A percentile compares a stretch with the other conserved stretches of the same genome.
These are phyloP conservation scores for Rhodocollybia butyracea DNA, from an alignment of 768 basidiomycete species.

Conservation along the genomic window DNA sequence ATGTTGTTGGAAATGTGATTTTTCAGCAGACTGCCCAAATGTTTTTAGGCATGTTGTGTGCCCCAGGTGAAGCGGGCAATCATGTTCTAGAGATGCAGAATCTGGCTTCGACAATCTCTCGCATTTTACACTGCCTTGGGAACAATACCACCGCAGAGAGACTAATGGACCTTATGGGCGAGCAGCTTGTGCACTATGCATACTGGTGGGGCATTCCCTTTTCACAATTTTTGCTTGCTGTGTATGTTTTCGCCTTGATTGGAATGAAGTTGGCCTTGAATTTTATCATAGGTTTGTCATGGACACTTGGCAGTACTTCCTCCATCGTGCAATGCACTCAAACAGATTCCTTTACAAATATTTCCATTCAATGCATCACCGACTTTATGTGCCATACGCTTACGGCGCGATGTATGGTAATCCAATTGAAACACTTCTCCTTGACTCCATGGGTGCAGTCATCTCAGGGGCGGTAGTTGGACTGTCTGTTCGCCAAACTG, in stretches of 20 bases:
- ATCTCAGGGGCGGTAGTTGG: slow-evolving; percentile 67
- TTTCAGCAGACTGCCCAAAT: slow-evolving; percentile 89
- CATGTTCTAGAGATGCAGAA: slow-evolving; percentile 43
- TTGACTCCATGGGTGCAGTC: slow-evolving; percentile 80
- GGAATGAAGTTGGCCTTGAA: background rate
- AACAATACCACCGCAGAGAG: too few species aligned
- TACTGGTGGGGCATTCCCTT: slow-evolving; percentile 95
- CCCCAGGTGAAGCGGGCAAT: slow-evolving; percentile 41
- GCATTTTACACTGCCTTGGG: slow-evolving; percentile 39
- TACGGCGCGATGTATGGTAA: slow-evolving; percentile 98
- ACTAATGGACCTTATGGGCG: too few species aligned
- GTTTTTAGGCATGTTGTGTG: slow-evolving; percentile 61
- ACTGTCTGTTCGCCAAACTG: slow-evolving; percentile 80
- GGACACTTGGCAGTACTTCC: slow-evolving; percentile 98
- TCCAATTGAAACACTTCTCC: slow-evolving; percentile 87
- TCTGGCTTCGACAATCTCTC: slow-evolving; percentile 37
- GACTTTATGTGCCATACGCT: slow-evolving; percentile 95
- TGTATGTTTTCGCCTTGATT: slow-evolving; percentile 56
- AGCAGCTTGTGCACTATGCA: slow-evolving; percentile 53
- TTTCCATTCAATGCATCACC: slow-evolving; percentile 92
- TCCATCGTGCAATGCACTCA: slow-evolving; percentile 88
- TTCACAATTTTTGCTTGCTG: slow-evolving; percentile 69
- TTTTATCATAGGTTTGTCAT: slow-evolving; percentile 73
- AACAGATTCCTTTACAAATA: slow-evolving; percentile 90
- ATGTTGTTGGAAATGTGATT: slow-evolving; percentile 80